Evolutionary conservation across 2,329 filamentous ascomycete species (phyloP).

Genomic region (Alternaria consortialis): DNA sequence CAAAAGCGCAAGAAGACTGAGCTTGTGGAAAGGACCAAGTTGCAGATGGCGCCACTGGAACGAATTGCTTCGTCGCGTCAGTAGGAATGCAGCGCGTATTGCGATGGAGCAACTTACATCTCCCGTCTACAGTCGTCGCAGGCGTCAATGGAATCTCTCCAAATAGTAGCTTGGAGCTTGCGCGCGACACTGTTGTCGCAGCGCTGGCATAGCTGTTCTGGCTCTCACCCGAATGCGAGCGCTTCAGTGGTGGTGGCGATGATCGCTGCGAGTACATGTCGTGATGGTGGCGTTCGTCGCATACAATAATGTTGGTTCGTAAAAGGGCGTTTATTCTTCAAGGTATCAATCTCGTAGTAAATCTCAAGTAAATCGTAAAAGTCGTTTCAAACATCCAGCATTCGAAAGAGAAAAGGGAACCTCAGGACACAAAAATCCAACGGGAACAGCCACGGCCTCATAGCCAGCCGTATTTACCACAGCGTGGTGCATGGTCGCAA

Average conservation of each 20-base stretch:
- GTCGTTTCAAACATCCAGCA: conserved; percentile 31
- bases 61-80: conserved; percentile 51
- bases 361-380: conserved; percentile 26
- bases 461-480: conserved; percentile 43
- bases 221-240: conserved; percentile 49
- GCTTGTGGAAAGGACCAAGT: conserved; percentile 59
- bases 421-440: conserved; percentile 34
- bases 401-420: conserved; percentile 30
- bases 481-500: conserved; percentile 8
- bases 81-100: conserved; percentile 13
- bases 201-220: conserved; percentile 46
- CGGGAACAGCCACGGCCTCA: conserved; percentile 33
- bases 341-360: conserved; percentile 21
- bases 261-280: conserved; percentile 47
- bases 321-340: conserved; percentile 14
- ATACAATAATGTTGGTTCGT: conserved; percentile 14
- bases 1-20: conserved; percentile 61
- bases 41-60: conserved; percentile 59
- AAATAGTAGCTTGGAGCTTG: conserved; percentile 56
- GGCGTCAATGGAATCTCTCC: conserved; percentile 60
- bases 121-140: conserved; percentile 46
- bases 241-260: conserved; percentile 50
- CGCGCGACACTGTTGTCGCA: conserved; percentile 47
- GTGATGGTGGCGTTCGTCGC: conserved; percentile 24
- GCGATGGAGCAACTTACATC: conserved; percentile 43